Base-by-base conservation (phyloP, 1,284 basidiomycete species). In the Pseudozyma thailandica region DNA sequence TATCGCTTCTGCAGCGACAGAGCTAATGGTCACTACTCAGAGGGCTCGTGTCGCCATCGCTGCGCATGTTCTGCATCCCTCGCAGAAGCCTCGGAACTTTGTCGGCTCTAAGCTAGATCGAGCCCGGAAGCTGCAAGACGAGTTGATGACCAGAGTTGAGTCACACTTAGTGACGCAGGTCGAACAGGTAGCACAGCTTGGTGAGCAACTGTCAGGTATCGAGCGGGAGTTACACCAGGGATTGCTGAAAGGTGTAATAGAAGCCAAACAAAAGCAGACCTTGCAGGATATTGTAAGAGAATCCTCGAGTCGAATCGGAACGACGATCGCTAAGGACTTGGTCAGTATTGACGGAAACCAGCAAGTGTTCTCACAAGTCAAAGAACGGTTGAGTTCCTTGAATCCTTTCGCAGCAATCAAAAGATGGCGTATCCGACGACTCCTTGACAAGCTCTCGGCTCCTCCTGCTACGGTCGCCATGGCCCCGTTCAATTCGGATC, bases 41-140 rank as follows among this genome's bases (percentile, higher is more conserved):
- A 47, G 30, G 20, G 59, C 52, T 7, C 53, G 59, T 4, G 43
- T 62, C 13, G 59, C 59, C 12, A 51, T 62, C 12, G 52, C 59
- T 1, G 16, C 50, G 2, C 44, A 62, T 23, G 42, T 51, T 7
- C 21, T 49, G 16, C n/a, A 47, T 6, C 23, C 48, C n/a, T n/a
- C n/a, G n/a, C n/a, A n/a, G n/a, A n/a, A n/a, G 6, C 35, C 38
- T 8, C 15, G 27, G 4, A 20, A 35, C n/a, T n/a, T n/a, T 4
- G 30, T 21, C 9, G 31, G 12, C 6, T 44, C 46, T 1, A 37
- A 28, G 4, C 12, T 51, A 16, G 30, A 23, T 0, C 37, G 44
- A 2, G 52, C 60, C 0, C 39, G 35, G 8, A 41, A 38, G 23
- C 41, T 64, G 50, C 61, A 64, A 23, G 46, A 41, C 27, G 28